phyloP scores from a whole-genome alignment of 768 basidiomycete species.

The Mycena crocata region DNA sequence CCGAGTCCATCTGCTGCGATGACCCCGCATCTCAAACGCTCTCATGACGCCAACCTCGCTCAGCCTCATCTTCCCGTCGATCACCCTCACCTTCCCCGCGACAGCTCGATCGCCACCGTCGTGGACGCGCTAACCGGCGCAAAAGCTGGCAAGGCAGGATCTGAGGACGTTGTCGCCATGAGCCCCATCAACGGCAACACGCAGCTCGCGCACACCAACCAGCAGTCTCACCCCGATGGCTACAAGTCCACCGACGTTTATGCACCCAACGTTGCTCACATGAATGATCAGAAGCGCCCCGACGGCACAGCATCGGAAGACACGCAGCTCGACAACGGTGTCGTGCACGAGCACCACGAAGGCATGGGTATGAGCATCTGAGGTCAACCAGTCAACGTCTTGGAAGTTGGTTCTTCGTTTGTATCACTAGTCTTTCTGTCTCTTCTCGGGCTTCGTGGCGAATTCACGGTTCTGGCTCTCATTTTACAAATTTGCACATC shows the following conservation, averaged over 20 bases:
- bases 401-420: conserved; percentile 4
- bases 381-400: background rate
- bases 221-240: background rate
- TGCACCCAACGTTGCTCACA: background rate
- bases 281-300: background rate
- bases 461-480: conserved; percentile 14
- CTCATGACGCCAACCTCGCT: background rate
- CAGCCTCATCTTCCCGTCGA: conserved; percentile 8
- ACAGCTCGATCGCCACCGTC: background rate
- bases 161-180: background rate
- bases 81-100: background rate
- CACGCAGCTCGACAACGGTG: background rate
- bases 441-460: conserved; percentile 4
- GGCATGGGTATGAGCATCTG: background rate
- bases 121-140: background rate
- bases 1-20: background rate
- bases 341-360: background rate
- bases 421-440: conserved; percentile 12
- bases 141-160: background rate
- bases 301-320: background rate
- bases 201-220: background rate
- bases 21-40: background rate
- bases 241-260: background rate
- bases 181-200: background rate
- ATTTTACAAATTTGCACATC: too few relatives aligned